Evolutionary conservation across 2,329 filamentous ascomycete genomes (phyloP), one percentile per base, ranked within the genome.

Genomic region (Trichoderma sp.): DNA sequence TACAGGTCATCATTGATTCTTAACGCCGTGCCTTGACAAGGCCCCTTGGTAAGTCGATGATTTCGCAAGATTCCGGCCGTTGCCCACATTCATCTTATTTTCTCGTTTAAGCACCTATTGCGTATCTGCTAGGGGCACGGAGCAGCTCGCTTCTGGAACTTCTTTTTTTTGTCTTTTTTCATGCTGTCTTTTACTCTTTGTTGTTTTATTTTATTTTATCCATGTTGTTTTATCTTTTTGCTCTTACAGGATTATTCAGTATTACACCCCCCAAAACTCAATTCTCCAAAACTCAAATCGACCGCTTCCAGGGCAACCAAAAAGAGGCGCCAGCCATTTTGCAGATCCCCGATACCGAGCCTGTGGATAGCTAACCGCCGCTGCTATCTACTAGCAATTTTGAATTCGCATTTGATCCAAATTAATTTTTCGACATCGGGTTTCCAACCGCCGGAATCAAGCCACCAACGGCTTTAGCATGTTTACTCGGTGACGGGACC

Each of bases 401-500:
- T 51, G 43, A 51, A 51, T 51, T 51, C 3, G 43, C 14, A 39
- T 39, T n/a, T n/a, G n/a, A n/a, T n/a, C n/a, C 36, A 39, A 24
- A 51, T 21, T 21, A 24, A 60, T 60, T 32, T 58, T 24, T 28
- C 53, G 7, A 32, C 56, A 32, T 58, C 28, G 15, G 24, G 26
- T 30, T 30, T n/a, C 56, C 28, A 11, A 58, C 56, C 15, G 28
- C 14, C 56, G 12, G 28, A 32, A 30, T 18, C 62, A 65, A 65
- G 62, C 62, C 62, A 65, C 62, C 43, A 28, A n/a, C 62, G 39
- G 18, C 18, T 8, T 28, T 51, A 60, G 28, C 28, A 30, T 70
- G 60, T 57, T 64, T 56, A 64, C 68, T 70, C 30, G 62, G 24
- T 56, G 47, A 43, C 68, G 68, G 68, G 68, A 70, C 68, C 68